Evolutionary conservation across 805 yeast genomes (phyloP).

Genomic region (Wilhelminamyces savonicus): DNA sequence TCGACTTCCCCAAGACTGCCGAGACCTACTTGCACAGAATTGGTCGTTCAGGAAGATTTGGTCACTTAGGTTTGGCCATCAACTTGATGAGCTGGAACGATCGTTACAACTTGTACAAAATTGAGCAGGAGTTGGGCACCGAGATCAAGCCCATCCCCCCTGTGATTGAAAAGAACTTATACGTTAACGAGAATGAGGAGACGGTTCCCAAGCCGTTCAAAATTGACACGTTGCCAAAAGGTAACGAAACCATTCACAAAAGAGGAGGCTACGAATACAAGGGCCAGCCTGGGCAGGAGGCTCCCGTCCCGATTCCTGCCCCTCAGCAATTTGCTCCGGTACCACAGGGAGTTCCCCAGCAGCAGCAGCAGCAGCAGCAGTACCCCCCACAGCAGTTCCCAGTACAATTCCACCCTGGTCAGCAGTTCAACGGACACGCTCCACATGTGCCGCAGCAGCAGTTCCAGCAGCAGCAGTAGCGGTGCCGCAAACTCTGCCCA

Average conservation of each 20-base stretch:
- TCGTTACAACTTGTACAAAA: conserved; percentile 85
- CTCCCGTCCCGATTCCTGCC: conserved; percentile 6
- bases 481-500: too few species aligned
- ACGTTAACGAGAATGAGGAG: conserved; percentile 74
- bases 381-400: conserved; percentile 17
- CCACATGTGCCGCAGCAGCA: conserved; percentile 16
- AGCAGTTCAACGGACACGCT: conserved; percentile 14
- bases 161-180: conserved; percentile 80
- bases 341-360: conserved; percentile 12
- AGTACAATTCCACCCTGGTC: conserved; percentile 23
- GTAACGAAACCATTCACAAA: conserved; percentile 26
- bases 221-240: conserved; percentile 52
- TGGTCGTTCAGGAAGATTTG: conserved; percentile 98
- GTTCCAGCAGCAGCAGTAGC: conserved; percentile 5
- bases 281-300: conserved; percentile 34
- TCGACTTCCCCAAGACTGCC: conserved; percentile 97
- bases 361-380: conserved; percentile 11
- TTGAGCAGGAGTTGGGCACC: conserved; percentile 95
- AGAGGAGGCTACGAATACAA: conserved; percentile 36
- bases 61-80: conserved; percentile 96
- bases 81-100: conserved; percentile 96
- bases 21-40: conserved; percentile 97
- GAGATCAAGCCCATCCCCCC: conserved; percentile 96
- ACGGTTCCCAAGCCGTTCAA: conserved; percentile 88
- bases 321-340: conserved; percentile 4